Conservation (phyloP, 164 flowering plant genomes). For the Sedum album region DNA sequence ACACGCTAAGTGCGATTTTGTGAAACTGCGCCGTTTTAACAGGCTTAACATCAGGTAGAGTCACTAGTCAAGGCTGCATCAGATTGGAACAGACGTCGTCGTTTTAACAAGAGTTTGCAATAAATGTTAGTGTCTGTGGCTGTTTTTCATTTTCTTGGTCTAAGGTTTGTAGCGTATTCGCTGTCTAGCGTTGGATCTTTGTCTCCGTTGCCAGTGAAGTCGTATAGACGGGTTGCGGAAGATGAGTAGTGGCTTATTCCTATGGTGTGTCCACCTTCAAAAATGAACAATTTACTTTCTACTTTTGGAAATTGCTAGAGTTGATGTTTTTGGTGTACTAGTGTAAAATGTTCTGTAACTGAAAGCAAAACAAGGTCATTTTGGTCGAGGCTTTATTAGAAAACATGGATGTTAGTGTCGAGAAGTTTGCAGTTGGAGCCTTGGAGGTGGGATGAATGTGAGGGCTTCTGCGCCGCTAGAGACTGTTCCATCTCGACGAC, state of each 20-base stretch:
- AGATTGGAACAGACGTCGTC: constrained; percentile 42
- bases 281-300: not conserved
- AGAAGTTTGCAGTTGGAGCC: constrained; percentile 47
- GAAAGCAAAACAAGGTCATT: constrained; percentile 71
- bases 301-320: not conserved
- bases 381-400: constrained; percentile 50
- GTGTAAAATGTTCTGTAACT: constrained; percentile 25
- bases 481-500: constrained; percentile 69
- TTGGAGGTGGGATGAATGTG: constrained; percentile 57
- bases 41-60: no score
- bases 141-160: constrained; percentile 31
- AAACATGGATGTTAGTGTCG: constrained; percentile 35
- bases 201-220: constrained; percentile 35
- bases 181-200: constrained; percentile 45
- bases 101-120: constrained; percentile 28
- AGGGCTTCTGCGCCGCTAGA: constrained; percentile 50
- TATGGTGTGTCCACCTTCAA: constrained; percentile 48
- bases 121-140: constrained; percentile 46
- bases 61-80: constrained; percentile 39
- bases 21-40: no score
- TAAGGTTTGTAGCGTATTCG: constrained; percentile 37
- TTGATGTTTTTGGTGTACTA: not conserved
- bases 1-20: no score
- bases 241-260: constrained; percentile 38
- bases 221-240: constrained; percentile 33